These are phyloP conservation scores for Peronospora destructor DNA, from an alignment of 352 stramenopile genomes.

Conservation along the genomic window DNA sequence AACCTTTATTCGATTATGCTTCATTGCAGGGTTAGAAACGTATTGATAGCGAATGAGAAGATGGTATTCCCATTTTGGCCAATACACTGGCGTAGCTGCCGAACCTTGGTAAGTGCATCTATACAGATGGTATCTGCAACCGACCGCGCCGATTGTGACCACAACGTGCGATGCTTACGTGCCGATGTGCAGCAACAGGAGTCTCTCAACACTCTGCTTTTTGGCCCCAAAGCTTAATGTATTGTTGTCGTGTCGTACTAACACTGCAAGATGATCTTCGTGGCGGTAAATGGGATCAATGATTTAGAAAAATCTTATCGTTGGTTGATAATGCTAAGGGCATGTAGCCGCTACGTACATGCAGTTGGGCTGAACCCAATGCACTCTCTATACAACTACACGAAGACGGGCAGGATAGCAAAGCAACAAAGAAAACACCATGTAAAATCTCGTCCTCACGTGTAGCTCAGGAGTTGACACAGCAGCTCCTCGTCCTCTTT, in stretches of 20 bases:
- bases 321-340: slow-evolving; percentile 26
- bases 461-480: slow-evolving; percentile 76
- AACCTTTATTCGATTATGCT: too few species aligned
- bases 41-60: too few species aligned
- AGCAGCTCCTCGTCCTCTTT: slow-evolving; percentile 95
- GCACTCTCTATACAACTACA: slow-evolving; percentile 40
- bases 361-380: slow-evolving; percentile 26
- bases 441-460: slow-evolving; percentile 30
- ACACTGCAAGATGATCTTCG: slow-evolving; percentile 18
- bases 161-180: background rate
- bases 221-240: background rate
- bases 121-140: slow-evolving; percentile 1
- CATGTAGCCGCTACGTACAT: slow-evolving; percentile 27
- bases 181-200: slow-evolving; percentile 7
- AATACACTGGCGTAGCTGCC: too few species aligned
- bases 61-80: too few species aligned
- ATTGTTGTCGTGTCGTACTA: background rate
- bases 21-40: too few species aligned
- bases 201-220: slow-evolving; percentile 11
- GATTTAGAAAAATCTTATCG: slow-evolving; percentile 13
- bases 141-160: background rate
- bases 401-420: slow-evolving; percentile 25
- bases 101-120: background rate
- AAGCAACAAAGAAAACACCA: slow-evolving; percentile 24
- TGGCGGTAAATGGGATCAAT: background rate